These are phyloP conservation scores for Fraxinus ornus DNA, from an alignment of 305 asterid genomes.

Conservation along the genomic window DNA sequence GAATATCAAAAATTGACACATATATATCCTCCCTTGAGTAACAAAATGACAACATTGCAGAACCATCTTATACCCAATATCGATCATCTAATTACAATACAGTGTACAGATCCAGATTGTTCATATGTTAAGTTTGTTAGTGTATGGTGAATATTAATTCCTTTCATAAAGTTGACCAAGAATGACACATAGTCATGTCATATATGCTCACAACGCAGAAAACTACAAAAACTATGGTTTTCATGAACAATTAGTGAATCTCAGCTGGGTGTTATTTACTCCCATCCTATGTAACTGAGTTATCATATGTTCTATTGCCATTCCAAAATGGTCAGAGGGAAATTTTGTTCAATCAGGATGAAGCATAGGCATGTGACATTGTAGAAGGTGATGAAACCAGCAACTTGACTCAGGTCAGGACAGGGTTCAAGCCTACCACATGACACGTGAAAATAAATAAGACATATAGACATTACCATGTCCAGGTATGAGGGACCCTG, in stretches of 20 bases:
- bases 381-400: neutral
- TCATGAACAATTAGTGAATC: neutral
- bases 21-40: no score
- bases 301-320: neutral
- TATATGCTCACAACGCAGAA: neutral
- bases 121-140: neutral
- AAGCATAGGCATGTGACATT: neutral
- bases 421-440: neutral
- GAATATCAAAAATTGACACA: neutral
- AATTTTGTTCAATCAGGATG: neutral
- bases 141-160: neutral
- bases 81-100: neutral
- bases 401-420: neutral
- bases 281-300: neutral
- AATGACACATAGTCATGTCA: neutral
- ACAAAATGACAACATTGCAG: neutral
- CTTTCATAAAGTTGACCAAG: neutral
- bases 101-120: neutral
- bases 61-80: neutral
- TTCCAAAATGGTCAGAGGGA: neutral
- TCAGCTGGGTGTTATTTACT: neutral
- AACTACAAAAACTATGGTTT: neutral
- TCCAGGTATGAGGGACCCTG: slow-evolving; percentile 94
- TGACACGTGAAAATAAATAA: neutral
- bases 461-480: slow-evolving; percentile 53